Evolutionary conservation across 202 grass and related monocot genomes (phyloP).

Genomic region (Alloteropsis angusta): DNA sequence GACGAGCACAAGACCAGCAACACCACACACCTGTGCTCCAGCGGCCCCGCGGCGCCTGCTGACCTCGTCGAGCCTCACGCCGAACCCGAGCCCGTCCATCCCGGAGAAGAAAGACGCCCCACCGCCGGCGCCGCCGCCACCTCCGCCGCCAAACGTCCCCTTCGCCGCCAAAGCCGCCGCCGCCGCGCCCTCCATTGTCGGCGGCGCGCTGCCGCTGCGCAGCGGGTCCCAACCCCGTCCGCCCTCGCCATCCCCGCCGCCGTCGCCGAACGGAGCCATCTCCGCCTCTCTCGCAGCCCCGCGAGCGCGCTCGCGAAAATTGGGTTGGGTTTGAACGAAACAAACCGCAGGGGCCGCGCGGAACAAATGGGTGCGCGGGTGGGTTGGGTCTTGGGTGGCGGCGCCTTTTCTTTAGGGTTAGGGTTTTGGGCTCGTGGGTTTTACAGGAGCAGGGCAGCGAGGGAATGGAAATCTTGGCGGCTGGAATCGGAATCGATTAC

Average conservation of each 20-base stretch:
- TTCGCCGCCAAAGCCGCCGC: conserved; percentile 1
- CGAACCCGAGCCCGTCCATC: conserved; percentile 25
- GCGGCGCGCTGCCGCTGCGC: conserved; percentile 55
- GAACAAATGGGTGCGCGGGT: conserved; percentile 20
- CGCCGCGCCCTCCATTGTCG: conserved; percentile 39
- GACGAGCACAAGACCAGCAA: neutral
- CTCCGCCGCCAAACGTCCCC: neutral
- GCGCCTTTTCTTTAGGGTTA: conserved; percentile 30
- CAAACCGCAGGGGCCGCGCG: neutral
- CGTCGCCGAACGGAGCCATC: conserved; percentile 33
- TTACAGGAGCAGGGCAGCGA: neutral
- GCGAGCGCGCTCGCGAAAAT: conserved; percentile 5
- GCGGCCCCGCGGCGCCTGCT: neutral
- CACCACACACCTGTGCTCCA: conserved; percentile 10
- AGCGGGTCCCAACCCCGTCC: conserved; percentile 23
- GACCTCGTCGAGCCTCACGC: conserved; percentile 26
- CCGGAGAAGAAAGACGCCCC: conserved; percentile 27
- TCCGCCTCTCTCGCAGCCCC: neutral
- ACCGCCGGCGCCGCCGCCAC: neutral
- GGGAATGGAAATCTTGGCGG: neutral
- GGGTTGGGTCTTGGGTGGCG: conserved; percentile 13
- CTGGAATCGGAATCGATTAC: neutral
- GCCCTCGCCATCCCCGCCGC: neutral
- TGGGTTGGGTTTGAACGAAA: neutral
- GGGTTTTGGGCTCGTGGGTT: conserved; percentile 21